Conservation (phyloP, 2,329 filamentous ascomycete genomes). For the Geosmithia putterillii region DNA sequence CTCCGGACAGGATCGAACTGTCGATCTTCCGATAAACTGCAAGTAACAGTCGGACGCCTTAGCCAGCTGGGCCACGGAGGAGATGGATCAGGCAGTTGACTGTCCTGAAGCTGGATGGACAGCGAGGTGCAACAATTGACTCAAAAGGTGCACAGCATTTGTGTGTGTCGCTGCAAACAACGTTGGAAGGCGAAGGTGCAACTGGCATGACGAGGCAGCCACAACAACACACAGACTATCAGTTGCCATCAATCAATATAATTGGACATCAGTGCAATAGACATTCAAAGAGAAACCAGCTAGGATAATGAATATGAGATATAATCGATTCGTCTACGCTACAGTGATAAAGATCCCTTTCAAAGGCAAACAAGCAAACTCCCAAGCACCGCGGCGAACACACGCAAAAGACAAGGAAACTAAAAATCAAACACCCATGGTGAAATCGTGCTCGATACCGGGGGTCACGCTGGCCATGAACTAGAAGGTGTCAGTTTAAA, state of each 20-base stretch:
- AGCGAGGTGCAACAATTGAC: background rate
- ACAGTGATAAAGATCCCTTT: background rate
- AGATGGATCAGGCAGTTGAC: background rate
- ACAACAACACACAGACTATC: no score
- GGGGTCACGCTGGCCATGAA: constrained; percentile 86
- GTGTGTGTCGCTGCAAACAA: no score
- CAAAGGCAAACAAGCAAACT: no score
- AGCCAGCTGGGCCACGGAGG: background rate
- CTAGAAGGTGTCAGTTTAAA: constrained; percentile 20
- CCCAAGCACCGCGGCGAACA: no score
- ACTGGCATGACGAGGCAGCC: no score
- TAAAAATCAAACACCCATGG: constrained; percentile 66
- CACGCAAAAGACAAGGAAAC: background rate
- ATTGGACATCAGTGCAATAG: no score
- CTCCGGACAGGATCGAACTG: background rate
- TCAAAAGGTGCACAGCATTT: no score
- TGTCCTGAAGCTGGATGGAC: background rate
- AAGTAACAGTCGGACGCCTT: background rate
- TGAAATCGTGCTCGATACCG: constrained; percentile 95
- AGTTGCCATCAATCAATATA: no score
- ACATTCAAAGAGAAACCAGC: background rate
- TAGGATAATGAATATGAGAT: background rate
- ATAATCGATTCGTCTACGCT: background rate
- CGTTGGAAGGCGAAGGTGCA: no score
- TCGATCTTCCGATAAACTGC: background rate